Base-by-base conservation (phyloP, 129 eudicot genomes). In the Sambucus nigra region DNA sequence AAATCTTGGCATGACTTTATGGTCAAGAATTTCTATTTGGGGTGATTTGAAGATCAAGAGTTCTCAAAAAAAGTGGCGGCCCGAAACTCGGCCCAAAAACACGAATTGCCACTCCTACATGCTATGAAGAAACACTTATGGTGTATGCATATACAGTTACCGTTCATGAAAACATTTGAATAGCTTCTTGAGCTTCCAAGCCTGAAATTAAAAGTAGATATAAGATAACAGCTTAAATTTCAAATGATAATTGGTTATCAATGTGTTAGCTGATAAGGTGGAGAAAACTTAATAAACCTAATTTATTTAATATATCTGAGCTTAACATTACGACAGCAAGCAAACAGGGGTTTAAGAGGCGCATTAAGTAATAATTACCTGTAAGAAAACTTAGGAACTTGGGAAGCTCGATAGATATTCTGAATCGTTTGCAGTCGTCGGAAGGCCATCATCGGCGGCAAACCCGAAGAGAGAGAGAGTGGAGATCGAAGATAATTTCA, bases 171-270 rank as follows among this genome's bases (percentile, higher is more conserved):
- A 55, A 20, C 60, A 70, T 57, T 74, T 35, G 76, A 75, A 66
- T 66, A 66, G 53, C 69, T 75, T 44, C 76, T 69, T 28, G 66
- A 66, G 64, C 69, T 69, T 66, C 72, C 73, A 2, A 59, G 53
- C 75, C 87, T 83, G 69, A 48, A 75, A 69, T 59, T 21, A 7
- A 31, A 44, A 63, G 15, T 26, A 65, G 38, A 15, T 12, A n/a
- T n/a, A n/a, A n/a, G n/a, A n/a, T 5, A 39, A 4, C 40, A 61
- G 11, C 29, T 4, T 21, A 5, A 23, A 10, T 7, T 25, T 44
- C 21, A 25, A 61, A 29, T 22, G 55, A 42, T 39, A 12, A 14
- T 2, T 19, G 20, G 33, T 18, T 15, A n/a, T n/a, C n/a, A n/a
- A n/a, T n/a, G n/a, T n/a, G n/a, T n/a, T n/a, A n/a, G n/a, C n/a